A percentile compares a stretch with the other conserved stretches of the same genome.
Conservation (phyloP, 192 early-diverging fungal species). For the Dissophora globulifera region DNA sequence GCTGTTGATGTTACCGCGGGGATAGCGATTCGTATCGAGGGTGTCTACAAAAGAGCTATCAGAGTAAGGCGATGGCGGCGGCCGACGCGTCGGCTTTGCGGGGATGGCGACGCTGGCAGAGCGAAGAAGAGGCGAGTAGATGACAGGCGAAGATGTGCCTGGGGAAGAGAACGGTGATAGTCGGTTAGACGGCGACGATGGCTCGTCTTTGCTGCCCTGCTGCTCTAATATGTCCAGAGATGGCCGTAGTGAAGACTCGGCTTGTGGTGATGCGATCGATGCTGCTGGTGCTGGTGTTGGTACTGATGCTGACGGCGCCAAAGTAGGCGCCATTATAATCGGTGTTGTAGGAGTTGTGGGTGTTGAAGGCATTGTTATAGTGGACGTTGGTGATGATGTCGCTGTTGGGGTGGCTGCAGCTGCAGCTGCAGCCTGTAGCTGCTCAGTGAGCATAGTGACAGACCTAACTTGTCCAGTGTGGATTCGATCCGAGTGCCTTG, state of each 20-base stretch:
- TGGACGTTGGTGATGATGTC: background rate
- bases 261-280: background rate
- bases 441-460: constrained; percentile 36
- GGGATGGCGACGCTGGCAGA: constrained; percentile 15
- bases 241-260: background rate
- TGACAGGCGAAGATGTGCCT: constrained; percentile 12
- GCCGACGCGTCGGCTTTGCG: constrained; percentile 25
- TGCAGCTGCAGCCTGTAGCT: constrained; percentile 24
- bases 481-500: constrained; percentile 11
- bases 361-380: background rate
- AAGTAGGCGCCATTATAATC: background rate
- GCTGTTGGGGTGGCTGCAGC: constrained; percentile 17
- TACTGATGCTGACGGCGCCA: background rate
- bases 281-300: background rate
- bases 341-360: background rate
- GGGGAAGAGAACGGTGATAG: constrained; percentile 6
- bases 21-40: constrained; percentile 32
- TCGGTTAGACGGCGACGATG: constrained; percentile 3
- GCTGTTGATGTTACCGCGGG: constrained; percentile 36
- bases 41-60: constrained; percentile 7
- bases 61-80: constrained; percentile 13
- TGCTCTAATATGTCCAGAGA: background rate
- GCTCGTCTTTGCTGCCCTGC: constrained; percentile 5
- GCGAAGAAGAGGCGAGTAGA: constrained; percentile 22
- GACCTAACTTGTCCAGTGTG: constrained; percentile 7